Base-by-base conservation (phyloP, 164 flowering plant species). In the Saururus chinensis region DNA sequence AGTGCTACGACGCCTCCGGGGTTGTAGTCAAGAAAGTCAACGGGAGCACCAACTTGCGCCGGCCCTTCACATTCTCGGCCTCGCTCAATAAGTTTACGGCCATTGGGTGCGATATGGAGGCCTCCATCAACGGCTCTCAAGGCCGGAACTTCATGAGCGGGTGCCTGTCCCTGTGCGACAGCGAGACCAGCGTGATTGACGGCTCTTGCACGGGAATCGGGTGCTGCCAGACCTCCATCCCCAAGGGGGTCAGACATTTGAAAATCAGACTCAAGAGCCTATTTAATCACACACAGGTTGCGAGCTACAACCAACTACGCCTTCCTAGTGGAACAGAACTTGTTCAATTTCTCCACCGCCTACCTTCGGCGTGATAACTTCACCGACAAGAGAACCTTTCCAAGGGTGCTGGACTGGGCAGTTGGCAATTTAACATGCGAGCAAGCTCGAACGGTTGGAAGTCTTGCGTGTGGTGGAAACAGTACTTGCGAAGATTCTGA, bases 151-250 rank as follows among this genome's bases (percentile, higher is more conserved):
- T 24, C 42, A 10, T 10, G 9, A 51, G 41, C 14, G 64, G 64
- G 3, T 62, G 65, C 57, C 12, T 48, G 0, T 62, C 65, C 19
- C 22, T 37, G 17, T 62, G 58, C 26, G 30, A n/a, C 0, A 37
- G 19, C 2, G 22, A 51, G 12, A 0, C 13, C 8, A 19, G 56
- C 0, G 13, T 35, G 8, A 41, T 1, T n/a, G n/a, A n/a, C n/a
- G n/a, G n/a, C n/a, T n/a, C n/a, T n/a, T n/a, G n/a, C n/a, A n/a
- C n/a, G n/a, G n/a, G n/a, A n/a, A n/a, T n/a, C n/a, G n/a, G n/a
- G n/a, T n/a, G n/a, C n/a, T n/a, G n/a, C n/a, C n/a, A 66, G 77
- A 76, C 60, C 88, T 70, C 75, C 85, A 83, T 66, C 60, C 71
- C 74, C 90, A 86, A 2, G 83, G 79, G 5, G 77, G 53, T 41